Conservation (phyloP, 257 asterid species). For the Nicotiana paniculata region DNA sequence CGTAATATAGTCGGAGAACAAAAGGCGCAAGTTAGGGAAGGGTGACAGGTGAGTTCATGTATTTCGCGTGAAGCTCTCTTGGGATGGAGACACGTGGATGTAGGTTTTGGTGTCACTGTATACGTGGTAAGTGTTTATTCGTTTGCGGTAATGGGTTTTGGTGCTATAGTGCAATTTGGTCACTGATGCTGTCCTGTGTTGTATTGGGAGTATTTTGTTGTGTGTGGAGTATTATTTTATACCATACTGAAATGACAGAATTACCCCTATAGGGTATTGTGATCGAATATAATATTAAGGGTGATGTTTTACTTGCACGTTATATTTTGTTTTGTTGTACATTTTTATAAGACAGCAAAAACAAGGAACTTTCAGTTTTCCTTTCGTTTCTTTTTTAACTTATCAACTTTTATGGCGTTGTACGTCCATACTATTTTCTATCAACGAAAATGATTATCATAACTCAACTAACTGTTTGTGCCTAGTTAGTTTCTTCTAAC, state of each 20-base stretch:
- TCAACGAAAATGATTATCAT: neutral
- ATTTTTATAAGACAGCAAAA: neutral
- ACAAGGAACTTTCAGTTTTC: neutral
- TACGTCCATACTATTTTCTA: neutral
- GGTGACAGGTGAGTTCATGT: slow-evolving; percentile 13
- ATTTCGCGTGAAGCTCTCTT: slow-evolving; percentile 14
- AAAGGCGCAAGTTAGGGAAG: slow-evolving; percentile 7
- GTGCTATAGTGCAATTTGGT: neutral
- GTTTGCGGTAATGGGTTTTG: neutral
- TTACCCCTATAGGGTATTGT: neutral
- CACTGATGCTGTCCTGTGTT: neutral
- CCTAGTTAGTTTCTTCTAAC: too few relatives aligned
- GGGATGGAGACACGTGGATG: slow-evolving; percentile 28
- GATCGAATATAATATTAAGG: neutral
- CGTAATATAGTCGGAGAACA: slow-evolving; percentile 21
- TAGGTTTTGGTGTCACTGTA: neutral
- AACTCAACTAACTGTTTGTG: too few relatives aligned
- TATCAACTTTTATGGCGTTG: neutral
- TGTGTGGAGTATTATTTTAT: neutral
- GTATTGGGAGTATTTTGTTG: neutral
- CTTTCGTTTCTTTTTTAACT: neutral
- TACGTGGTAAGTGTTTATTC: slow-evolving; percentile 15
- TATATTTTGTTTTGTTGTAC: neutral
- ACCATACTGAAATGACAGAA: slow-evolving; percentile 14
- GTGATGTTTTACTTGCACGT: neutral